Percentiles rank a stretch among this genome's conserved stretches.
Evolutionary conservation across 169 alveolate species (phyloP).

Genomic region (Eimeria maxima): DNA sequence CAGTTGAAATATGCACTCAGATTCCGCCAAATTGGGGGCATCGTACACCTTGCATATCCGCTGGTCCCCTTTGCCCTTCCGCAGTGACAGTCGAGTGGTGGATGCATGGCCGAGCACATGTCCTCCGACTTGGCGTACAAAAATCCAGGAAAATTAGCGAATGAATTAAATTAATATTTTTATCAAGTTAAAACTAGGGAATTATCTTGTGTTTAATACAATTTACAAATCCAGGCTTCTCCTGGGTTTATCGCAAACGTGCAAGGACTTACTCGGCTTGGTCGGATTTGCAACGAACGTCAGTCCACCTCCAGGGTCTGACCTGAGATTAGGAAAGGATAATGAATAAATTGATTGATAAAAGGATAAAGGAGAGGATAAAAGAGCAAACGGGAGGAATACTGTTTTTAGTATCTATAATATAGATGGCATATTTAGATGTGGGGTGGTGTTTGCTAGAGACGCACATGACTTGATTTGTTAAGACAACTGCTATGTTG

Average conservation of each 20-base stretch:
- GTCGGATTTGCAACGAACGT: conserved; percentile 84
- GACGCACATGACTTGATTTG: conserved; percentile 97
- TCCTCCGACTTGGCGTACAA: conserved; percentile 94
- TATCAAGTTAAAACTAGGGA: too few species aligned
- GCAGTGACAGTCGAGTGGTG: conserved; percentile 95
- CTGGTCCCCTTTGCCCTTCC: conserved; percentile 98
- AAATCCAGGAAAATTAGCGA: not conserved
- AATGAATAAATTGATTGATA: conserved; percentile 83
- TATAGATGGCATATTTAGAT: not conserved
- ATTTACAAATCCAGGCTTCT: too few species aligned
- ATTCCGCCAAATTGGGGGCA: conserved; percentile 98
- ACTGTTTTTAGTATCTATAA: not conserved
- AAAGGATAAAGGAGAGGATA: conserved; percentile 61
- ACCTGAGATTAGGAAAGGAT: conserved; percentile 88
- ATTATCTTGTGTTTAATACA: too few species aligned
- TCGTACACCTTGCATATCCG: conserved; percentile 97
- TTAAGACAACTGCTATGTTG: conserved; percentile 96
- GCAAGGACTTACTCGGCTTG: conserved; percentile 63
- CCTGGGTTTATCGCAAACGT: too few species aligned
- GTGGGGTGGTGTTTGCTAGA: too few species aligned
- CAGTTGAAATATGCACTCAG: conserved; percentile 96
- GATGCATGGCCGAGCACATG: conserved; percentile 99
- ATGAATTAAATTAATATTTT: too few species aligned
- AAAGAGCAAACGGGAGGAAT: not conserved
- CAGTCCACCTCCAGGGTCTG: conserved; percentile 90